Evolutionary conservation across 78 protist species (phyloP), one percentile per base, ranked within the genome.

Genomic region (Polysphondylium violaceum): DNA sequence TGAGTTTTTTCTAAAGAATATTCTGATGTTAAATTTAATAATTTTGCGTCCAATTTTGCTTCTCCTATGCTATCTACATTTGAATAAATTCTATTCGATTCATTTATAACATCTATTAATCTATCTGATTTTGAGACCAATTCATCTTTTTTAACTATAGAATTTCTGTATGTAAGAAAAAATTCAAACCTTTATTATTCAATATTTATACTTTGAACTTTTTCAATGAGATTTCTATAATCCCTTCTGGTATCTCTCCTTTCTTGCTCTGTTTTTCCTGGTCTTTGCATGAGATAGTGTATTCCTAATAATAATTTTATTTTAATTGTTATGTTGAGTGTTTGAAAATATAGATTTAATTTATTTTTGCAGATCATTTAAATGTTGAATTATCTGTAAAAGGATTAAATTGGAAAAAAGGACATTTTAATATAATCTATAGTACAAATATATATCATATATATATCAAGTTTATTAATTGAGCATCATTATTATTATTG

Each of bases 11-110:
- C 90, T 9, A 41, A 71, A 56, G 79, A 76, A 67, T 43, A 59
- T 41, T 81, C 79, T 35, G 77, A 51, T 8, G 90, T 33, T 8
- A 81, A 69, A 38, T 67, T 40, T 0, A 81, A 58, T 12, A 81
- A 58, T 21, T 81, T 78, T 31, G 90, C 67, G 58, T 81, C 90
- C 3, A 81, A 56, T 27, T 63, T 78, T 31, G 90, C 90, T 17
- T 81, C 90, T 81, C 90, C 69, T 35, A 78, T 59, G 16, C 41
- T 33, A 4, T 31, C 43, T 44, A 81, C 90, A 40, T 36, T 47
- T 21, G 31, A 36, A 36, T 74, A 74, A 3, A 74, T 5, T 2
- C 21, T 17, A 33, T 55, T 29, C 4, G 68, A 27, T n/a, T 27
- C 38, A 19, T 25, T 35, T 11, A 74, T 16, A 12, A 38, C 47